phyloP scores from a whole-genome alignment of 2,329 filamentous ascomycete species.

The Xylariaceae sp. region DNA sequence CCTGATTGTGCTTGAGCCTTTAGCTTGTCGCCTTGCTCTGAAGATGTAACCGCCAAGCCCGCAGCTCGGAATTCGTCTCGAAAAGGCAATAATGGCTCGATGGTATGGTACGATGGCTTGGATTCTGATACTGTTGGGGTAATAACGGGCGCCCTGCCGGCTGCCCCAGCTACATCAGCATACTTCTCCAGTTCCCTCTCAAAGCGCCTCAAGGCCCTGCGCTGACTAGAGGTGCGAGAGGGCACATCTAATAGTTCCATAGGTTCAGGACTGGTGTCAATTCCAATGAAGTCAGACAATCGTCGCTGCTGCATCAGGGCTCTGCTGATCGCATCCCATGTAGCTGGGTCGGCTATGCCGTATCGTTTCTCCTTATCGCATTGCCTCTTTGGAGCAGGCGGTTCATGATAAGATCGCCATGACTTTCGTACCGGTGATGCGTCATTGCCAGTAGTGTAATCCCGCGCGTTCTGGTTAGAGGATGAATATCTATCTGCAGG shows the following conservation, averaged over 20 bases:
- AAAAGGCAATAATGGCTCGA: conserved; percentile 50
- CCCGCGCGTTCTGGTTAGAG: too few relatives aligned
- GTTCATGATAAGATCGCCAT: background rate
- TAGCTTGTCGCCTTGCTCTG: conserved; percentile 32
- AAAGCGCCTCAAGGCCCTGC: conserved; percentile 36
- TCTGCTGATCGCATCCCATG: conserved; percentile 41
- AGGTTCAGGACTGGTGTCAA: background rate
- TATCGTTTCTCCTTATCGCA: conserved; percentile 23
- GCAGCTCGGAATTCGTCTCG: conserved; percentile 48
- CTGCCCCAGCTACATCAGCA: conserved; percentile 32
- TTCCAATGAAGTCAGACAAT: conserved; percentile 26
- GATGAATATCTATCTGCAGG: conserved; percentile 1
- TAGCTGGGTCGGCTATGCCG: conserved; percentile 32
- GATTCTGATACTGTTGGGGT: conserved; percentile 38
- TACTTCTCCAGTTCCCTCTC: conserved; percentile 38
- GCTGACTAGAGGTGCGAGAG: conserved; percentile 42
- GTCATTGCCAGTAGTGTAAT: too few relatives aligned
- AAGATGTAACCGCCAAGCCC: conserved; percentile 53
- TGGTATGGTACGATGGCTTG: conserved; percentile 43
- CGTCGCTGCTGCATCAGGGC: conserved; percentile 42
- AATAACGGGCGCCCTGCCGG: conserved; percentile 33
- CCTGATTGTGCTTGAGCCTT: conserved; percentile 10
- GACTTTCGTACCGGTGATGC: too few relatives aligned
- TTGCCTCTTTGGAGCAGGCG: background rate
- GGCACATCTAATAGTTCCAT: conserved; percentile 10